Base-by-base conservation (phyloP, 805 yeast species). In the Myxozyma vanderwaltii region DNA sequence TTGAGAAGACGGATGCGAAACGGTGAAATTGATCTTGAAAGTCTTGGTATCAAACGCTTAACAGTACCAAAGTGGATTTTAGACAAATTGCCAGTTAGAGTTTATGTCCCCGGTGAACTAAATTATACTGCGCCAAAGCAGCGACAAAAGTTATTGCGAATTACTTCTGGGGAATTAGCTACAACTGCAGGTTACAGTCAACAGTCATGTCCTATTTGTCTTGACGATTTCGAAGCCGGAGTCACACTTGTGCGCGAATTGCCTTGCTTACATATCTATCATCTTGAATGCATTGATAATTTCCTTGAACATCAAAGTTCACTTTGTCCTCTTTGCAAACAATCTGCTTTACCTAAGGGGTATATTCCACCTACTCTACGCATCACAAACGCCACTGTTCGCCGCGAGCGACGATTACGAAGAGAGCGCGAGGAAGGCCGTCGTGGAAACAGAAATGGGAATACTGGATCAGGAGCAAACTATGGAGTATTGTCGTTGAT, bases 181-280 rank as follows among this genome's bases (percentile, higher is more conserved):
- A 19, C 33, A 19, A 15, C 35, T 26, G 27, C 47, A 8, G 60
- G 51, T 15, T 64, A 51, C 44, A 35, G 50, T 31, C 68, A 65
- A 39, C 33, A 59, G 31, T 44, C 67, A 0, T 89, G 96, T 77
- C 89, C 94, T 15, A 88, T 89, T 63, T 89, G 96, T 72, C 79
- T 89, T 51, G 96, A 89, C 48, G 75, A 76, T 8, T 81, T 85
- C 58, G 84, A 81, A 57, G 79, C 80, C 52, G 85, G 82, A 12
- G 91, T 86, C 49, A 67, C 72, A 4, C 68, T 74, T 1, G 65
- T 65, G 13, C 80, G 95, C 60, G 91, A 89, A 0, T 76, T 89
- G 46, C 80, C 89, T 12, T 89, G 96, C 74, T 86, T 89, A 15
- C 95, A 89, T 73, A 89, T 85, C 12, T 89, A 85, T 79, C 95